These are phyloP conservation scores for Dinochytrium kinnereticum DNA, from an alignment of 371 early-diverging fungal genomes.

Conservation along the genomic window DNA sequence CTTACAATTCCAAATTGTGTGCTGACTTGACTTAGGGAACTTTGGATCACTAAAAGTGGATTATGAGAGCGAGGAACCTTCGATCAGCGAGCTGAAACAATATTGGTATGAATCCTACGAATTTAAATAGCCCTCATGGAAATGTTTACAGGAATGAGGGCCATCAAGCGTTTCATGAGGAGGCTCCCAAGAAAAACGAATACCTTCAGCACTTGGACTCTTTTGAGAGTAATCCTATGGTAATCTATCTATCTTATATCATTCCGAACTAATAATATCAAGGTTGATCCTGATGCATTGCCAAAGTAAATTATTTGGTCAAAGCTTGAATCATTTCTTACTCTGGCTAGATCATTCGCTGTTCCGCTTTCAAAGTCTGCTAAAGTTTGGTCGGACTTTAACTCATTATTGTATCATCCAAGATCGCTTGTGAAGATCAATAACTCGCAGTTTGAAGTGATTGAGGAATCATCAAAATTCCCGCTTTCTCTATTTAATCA, in stretches of 20 bases:
- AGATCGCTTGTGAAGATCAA: constrained; percentile 60
- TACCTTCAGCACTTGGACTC: constrained; percentile 62
- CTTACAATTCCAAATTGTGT: constrained; percentile 1
- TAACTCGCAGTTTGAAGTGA: constrained; percentile 59
- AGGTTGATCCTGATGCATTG: not conserved
- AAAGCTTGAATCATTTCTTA: too few species aligned
- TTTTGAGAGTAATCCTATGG: too few species aligned
- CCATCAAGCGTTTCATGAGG: constrained; percentile 47
- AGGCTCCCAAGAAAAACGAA: constrained; percentile 51
- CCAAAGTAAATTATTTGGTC: not conserved
- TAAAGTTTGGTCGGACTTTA: constrained; percentile 83
- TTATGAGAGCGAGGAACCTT: constrained; percentile 60
- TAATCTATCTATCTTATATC: too few species aligned
- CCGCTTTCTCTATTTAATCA: constrained; percentile 76
- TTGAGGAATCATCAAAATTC: constrained; percentile 67
- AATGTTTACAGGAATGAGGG: too few species aligned
- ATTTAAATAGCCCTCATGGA: too few species aligned
- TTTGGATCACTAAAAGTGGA: constrained; percentile 69
- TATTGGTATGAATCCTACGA: constrained; percentile 52
- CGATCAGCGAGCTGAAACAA: constrained; percentile 43
- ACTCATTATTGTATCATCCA: constrained; percentile 76
- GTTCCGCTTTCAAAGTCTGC: constrained; percentile 51
- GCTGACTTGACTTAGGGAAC: constrained; percentile 54
- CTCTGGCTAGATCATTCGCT: constrained; percentile 21
- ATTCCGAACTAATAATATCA: not conserved